Conservation (phyloP, 1,139 yeast genomes). For the Taiozyma sp. region DNA sequence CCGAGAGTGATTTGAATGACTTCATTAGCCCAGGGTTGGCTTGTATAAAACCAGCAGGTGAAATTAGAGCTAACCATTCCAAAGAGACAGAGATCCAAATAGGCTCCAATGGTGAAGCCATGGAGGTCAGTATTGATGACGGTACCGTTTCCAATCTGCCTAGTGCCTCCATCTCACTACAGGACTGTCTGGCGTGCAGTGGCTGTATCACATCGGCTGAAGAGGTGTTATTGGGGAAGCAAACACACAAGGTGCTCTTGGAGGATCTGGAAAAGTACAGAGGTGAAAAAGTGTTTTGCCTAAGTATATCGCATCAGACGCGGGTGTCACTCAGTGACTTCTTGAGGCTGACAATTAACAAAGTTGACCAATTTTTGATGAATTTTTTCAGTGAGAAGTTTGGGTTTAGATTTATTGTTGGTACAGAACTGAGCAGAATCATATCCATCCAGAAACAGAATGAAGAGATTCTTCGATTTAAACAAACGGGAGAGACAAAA, state of each 20-base stretch:
- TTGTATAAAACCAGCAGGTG: conserved; percentile 81
- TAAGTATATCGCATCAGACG: conserved; percentile 82
- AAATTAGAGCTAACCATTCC: conserved; percentile 28
- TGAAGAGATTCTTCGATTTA: conserved; percentile 34
- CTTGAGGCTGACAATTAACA: conserved; percentile 44
- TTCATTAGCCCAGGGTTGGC: conserved; percentile 94
- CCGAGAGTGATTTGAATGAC: conserved; percentile 90
- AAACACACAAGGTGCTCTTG: conserved; percentile 76
- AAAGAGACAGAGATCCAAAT: conserved; percentile 56
- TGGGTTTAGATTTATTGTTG: conserved; percentile 75
- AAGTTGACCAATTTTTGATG: conserved; percentile 58
- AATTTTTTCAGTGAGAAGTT: conserved; percentile 54
- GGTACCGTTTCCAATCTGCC: conserved; percentile 49
- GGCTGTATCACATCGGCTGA: conserved; percentile 98
- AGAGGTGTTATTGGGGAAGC: conserved; percentile 86
- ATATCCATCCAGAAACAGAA: conserved; percentile 62
- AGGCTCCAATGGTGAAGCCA: conserved; percentile 60
- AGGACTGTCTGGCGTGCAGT: conserved; percentile 94
- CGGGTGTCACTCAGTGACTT: conserved; percentile 80
- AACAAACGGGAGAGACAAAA: conserved; percentile 22
- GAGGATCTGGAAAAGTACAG: conserved; percentile 44
- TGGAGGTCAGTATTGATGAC: conserved; percentile 50
- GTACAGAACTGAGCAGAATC: conserved; percentile 79
- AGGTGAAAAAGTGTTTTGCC: conserved; percentile 47
- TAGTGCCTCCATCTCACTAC: conserved; percentile 83